Percentiles rank a stretch among this genome's conserved stretches.
Evolutionary conservation across 805 yeast species (phyloP).

Genomic region (Ogataea saltuana): DNA sequence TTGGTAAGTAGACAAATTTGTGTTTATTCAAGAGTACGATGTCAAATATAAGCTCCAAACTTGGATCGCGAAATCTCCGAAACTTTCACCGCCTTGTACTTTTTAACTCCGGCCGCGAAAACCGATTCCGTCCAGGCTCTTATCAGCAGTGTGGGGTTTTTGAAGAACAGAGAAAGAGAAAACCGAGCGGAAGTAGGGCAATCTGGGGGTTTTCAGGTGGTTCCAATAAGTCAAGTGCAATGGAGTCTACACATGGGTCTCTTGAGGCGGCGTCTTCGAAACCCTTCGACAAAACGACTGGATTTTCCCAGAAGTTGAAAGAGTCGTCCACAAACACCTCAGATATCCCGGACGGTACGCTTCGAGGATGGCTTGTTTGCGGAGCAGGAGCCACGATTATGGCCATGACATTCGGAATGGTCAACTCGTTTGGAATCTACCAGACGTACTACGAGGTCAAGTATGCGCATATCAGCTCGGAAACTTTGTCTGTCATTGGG

Average conservation of each 20-base stretch:
- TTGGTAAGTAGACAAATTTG: slow-evolving; percentile 5
- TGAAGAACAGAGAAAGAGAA: background rate
- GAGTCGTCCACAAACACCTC: background rate
- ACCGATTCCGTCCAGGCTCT: too few species aligned
- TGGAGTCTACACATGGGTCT: too few species aligned
- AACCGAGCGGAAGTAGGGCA: too few species aligned
- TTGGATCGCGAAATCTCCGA: too few species aligned
- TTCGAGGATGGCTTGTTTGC: slow-evolving; percentile 55
- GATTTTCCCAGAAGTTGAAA: background rate
- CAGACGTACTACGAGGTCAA: slow-evolving; percentile 47
- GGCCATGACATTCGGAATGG: slow-evolving; percentile 58
- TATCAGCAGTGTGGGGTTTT: background rate
- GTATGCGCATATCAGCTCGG: slow-evolving; percentile 46
- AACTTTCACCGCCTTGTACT: too few species aligned
- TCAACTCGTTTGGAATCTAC: slow-evolving; percentile 59
- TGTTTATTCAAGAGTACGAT: too few species aligned
- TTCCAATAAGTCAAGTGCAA: too few species aligned
- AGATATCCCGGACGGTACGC: slow-evolving; percentile 44
- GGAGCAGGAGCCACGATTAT: slow-evolving; percentile 46
- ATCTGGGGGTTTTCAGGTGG: too few species aligned
- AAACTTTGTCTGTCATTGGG: slow-evolving; percentile 55
- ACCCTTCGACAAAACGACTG: too few species aligned
- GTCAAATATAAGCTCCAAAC: too few species aligned
- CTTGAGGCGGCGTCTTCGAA: too few species aligned
- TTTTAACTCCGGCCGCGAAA: too few species aligned